Percentiles rank a stretch among this genome's conserved stretches.
These are phyloP conservation scores for Tylopilus sp. DNA, from an alignment of 768 basidiomycete species.

Conservation along the genomic window DNA sequence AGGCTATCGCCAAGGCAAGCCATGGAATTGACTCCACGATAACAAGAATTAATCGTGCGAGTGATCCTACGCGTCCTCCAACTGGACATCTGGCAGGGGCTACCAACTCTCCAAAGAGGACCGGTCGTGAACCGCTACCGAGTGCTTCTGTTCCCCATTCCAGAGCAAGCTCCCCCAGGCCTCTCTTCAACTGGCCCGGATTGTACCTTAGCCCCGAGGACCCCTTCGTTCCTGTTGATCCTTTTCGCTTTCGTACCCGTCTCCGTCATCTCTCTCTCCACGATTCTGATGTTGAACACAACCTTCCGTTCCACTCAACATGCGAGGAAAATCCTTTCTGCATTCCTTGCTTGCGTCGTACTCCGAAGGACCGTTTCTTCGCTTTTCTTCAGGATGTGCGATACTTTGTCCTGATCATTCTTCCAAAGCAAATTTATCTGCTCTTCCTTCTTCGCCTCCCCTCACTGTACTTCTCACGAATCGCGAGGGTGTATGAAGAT, in stretches of 20 bases:
- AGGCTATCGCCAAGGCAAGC: slow-evolving; percentile 1
- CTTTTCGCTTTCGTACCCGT: slow-evolving; percentile 38
- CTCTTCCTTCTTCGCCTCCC: slow-evolving; percentile 64
- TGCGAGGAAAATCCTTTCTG: slow-evolving; percentile 25
- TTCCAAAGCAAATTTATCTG: slow-evolving; percentile 44
- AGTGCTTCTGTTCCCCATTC: slow-evolving; percentile 35
- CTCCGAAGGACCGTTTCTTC: slow-evolving; percentile 11
- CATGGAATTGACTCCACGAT: slow-evolving; percentile 12
- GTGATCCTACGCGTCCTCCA: slow-evolving; percentile 9
- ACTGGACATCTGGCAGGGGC: slow-evolving; percentile 5
- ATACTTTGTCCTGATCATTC: slow-evolving; percentile 32
- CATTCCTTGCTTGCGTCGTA: slow-evolving; percentile 16
- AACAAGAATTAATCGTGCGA: slow-evolving; percentile 5
- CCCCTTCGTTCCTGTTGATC: slow-evolving; percentile 54
- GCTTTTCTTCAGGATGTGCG: slow-evolving; percentile 18
- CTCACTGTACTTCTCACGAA: slow-evolving; percentile 74
- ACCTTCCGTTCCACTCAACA: slow-evolving; percentile 14
- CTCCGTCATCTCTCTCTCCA: slow-evolving; percentile 20
- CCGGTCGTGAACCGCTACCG: slow-evolving; percentile 25
- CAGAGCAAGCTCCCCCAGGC: slow-evolving; percentile 53
- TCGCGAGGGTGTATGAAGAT: slow-evolving; percentile 71
- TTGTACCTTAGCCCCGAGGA: slow-evolving; percentile 53
- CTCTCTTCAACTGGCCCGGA: slow-evolving; percentile 52
- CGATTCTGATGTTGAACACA: slow-evolving; percentile 20
- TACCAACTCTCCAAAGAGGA: slow-evolving; percentile 16